Evolutionary conservation across 1,284 basidiomycete species (phyloP).

Genomic region (Sporisorium reilianum): DNA sequence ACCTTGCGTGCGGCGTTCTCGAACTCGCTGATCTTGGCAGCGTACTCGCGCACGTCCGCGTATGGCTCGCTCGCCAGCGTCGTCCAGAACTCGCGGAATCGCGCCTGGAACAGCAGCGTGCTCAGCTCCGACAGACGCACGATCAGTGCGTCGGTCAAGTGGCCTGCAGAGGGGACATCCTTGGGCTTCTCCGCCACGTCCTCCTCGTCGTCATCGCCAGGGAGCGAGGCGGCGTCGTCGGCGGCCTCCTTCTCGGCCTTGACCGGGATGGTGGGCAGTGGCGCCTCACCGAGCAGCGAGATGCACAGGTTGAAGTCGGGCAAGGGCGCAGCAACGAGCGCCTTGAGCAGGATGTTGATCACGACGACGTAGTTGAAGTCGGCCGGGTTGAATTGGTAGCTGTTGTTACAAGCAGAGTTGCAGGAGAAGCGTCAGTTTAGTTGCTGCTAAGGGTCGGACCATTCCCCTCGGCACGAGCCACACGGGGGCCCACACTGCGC

Average conservation of each 20-base stretch:
- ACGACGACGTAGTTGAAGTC: constrained; percentile 92
- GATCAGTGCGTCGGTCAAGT: constrained; percentile 73
- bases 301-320: constrained; percentile 91
- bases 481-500: no score
- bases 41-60: constrained; percentile 83
- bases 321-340: constrained; percentile 83
- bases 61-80: constrained; percentile 72
- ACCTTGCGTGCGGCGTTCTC: constrained; percentile 83
- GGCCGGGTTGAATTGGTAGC: constrained; percentile 95
- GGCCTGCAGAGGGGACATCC: constrained; percentile 70
- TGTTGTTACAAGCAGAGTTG: constrained; percentile 67
- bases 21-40: constrained; percentile 82
- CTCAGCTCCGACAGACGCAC: constrained; percentile 81
- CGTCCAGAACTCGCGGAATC: constrained; percentile 90
- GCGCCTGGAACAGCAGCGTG: constrained; percentile 83
- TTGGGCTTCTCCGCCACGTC: constrained; percentile 38
- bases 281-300: constrained; percentile 81
- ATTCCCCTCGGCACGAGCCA: constrained; percentile 16
- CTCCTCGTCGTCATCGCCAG: constrained; percentile 47
- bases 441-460: neutral
- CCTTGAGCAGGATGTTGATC: constrained; percentile 92
- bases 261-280: constrained; percentile 37
- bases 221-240: constrained; percentile 34
- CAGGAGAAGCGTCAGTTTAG: constrained; percentile 14
- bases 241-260: constrained; percentile 50